phyloP scores from a whole-genome alignment of 768 basidiomycete species.

The Dendrothele bispora region DNA sequence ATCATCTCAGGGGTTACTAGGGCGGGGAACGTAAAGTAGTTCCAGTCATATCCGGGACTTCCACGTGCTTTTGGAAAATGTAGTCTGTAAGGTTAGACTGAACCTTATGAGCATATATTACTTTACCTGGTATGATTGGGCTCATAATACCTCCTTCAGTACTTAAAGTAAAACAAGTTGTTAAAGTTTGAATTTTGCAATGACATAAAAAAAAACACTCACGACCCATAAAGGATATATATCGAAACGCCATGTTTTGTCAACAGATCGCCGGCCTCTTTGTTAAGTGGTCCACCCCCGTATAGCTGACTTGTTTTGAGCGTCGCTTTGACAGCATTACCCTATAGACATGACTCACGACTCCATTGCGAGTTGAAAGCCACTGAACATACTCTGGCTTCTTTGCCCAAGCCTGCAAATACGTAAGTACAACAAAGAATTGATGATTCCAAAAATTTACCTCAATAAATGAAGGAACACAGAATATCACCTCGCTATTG shows the following conservation, averaged over 20 bases:
- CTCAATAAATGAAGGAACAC: constrained; percentile 29
- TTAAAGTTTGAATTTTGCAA: neutral
- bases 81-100: neutral
- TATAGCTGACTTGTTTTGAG: constrained; percentile 23
- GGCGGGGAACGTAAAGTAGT: constrained; percentile 30
- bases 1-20: constrained; percentile 23
- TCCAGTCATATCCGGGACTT: constrained; percentile 25
- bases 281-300: constrained; percentile 39
- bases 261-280: constrained; percentile 34
- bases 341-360: constrained; percentile 23
- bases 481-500: constrained; percentile 21
- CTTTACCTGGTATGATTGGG: constrained; percentile 13
- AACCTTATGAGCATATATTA: constrained; percentile 3
- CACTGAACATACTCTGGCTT: constrained; percentile 19
- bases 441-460: constrained; percentile 10
- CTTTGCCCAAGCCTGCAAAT: constrained; percentile 25
- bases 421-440: neutral
- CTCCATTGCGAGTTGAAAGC: constrained; percentile 32
- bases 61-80: neutral
- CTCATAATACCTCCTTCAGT: too few species aligned
- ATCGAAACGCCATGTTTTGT: constrained; percentile 32
- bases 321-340: neutral
- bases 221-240: constrained; percentile 33
- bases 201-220: constrained; percentile 10
- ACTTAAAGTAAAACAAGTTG: constrained; percentile 2